Conservation (phyloP, 441 rosid species). For the Lepidium campestre region DNA sequence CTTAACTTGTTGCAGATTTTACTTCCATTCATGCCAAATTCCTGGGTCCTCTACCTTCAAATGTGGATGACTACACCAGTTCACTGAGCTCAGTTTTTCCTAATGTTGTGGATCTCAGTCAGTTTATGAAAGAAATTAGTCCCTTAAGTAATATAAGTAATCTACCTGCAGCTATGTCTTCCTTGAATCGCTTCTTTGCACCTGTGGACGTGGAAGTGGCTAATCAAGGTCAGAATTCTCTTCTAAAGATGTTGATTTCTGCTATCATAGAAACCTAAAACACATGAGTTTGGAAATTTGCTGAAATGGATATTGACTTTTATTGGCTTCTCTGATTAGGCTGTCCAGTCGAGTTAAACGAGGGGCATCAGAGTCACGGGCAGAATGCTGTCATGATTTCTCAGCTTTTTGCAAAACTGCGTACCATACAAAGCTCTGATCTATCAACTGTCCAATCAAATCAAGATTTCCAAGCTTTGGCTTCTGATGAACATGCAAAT, state of each 20-base stretch:
- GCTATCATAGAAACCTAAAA: neutral
- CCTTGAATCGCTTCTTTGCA: slow-evolving; percentile 48
- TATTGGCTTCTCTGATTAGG: slow-evolving; percentile 17
- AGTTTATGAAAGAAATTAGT: slow-evolving; percentile 53
- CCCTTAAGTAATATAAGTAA: slow-evolving; percentile 40
- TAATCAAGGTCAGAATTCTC: slow-evolving; percentile 45
- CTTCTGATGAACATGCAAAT: slow-evolving; percentile 34
- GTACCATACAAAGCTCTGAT: slow-evolving; percentile 45
- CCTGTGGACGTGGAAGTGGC: slow-evolving; percentile 65
- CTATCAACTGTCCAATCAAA: slow-evolving; percentile 25
- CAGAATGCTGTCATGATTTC: slow-evolving; percentile 54
- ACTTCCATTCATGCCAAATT: slow-evolving; percentile 69
- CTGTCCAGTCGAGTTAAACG: slow-evolving; percentile 31
- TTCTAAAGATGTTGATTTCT: neutral
- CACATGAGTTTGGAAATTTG: neutral
- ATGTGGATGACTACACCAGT: slow-evolving; percentile 48
- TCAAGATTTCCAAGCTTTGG: slow-evolving; percentile 23
- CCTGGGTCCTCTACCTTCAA: slow-evolving; percentile 67
- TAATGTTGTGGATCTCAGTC: slow-evolving; percentile 60
- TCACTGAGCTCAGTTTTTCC: slow-evolving; percentile 56
- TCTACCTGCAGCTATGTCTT: slow-evolving; percentile 43
- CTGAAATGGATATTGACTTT: neutral
- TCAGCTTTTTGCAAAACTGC: slow-evolving; percentile 64
- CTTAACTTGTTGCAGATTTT: slow-evolving; percentile 49
- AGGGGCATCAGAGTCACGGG: slow-evolving; percentile 48